Evolutionary conservation across 2,329 filamentous ascomycete species (phyloP).

Genomic region (Clonostachys rosea): DNA sequence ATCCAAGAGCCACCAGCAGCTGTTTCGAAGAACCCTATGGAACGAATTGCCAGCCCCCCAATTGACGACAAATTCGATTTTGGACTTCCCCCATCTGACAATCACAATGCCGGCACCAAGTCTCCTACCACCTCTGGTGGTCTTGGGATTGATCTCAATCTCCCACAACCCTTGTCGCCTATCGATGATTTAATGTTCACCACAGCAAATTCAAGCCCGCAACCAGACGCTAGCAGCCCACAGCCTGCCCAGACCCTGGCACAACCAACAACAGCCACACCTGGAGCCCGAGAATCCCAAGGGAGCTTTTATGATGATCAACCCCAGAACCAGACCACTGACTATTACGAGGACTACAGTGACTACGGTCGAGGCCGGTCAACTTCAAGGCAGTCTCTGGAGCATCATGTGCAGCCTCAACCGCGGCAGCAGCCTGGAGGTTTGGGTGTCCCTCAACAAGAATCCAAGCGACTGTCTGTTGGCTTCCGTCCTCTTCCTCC

Average conservation of each 20-base stretch:
- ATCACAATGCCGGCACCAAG: background rate
- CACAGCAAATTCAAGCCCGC: background rate
- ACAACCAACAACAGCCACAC: background rate
- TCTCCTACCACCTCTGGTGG: constrained; percentile 9
- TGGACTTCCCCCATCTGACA: background rate
- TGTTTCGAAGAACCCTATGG: constrained; percentile 17
- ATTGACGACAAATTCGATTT: constrained; percentile 2
- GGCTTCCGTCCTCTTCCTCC: constrained; percentile 83
- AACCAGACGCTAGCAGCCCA: background rate
- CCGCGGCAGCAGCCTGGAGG: constrained; percentile 20
- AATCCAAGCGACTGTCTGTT: constrained; percentile 58
- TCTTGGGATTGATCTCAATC: constrained; percentile 27
- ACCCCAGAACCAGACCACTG: constrained; percentile 19
- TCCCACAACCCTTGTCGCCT: constrained; percentile 20
- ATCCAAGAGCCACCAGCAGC: constrained; percentile 20
- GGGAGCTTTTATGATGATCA: constrained; percentile 11
- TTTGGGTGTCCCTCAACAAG: constrained; percentile 49
- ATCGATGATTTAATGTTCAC: constrained; percentile 11
- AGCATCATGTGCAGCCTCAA: constrained; percentile 3
- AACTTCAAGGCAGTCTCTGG: constrained; percentile 14
- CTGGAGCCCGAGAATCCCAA: constrained; percentile 2
- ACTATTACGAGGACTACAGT: constrained; percentile 24
- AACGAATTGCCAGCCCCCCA: constrained; percentile 13
- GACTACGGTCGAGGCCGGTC: constrained; percentile 27
- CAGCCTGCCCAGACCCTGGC: background rate